Evolutionary conservation across 768 basidiomycete species (phyloP), one percentile per base, ranked within the genome.

Genomic region (Mycena rosella): DNA sequence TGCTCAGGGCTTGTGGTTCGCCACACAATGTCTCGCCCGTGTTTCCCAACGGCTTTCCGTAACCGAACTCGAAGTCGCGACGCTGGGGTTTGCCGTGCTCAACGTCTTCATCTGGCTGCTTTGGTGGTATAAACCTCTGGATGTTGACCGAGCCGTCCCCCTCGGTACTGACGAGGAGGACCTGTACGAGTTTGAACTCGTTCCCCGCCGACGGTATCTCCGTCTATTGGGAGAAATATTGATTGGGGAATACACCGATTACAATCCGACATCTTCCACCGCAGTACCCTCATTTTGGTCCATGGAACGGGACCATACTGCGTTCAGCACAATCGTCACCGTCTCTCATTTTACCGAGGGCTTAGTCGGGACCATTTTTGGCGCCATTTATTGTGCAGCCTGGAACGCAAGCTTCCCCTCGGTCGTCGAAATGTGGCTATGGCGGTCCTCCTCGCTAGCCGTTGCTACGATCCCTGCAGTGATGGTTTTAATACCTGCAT

Each of bases 111-210:
- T 73, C 15, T 82, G 80, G 64, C 36, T 57, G 0, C 52, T 79
- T 1, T 83, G 83, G 82, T 83, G 79, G 45, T 14, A 26, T 13
- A 84, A 84, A 69, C 83, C 82, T 3, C 73, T 78, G 14, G 77
- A 79, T 59, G 77, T 47, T 26, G 17, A 47, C 11, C 65, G 64
- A 10, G 76, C 72, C 3, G 67, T 80, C 34, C 54, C 52, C 5
- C 29, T 73, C 17, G 60, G 42, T 2, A n/a, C 49, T 20, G 20
- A 45, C 44, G 18, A n/a, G 38, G 38, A 24, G 38, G 44, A 4
- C 44, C 38, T 40, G n/a, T 5, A 45, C 20, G 44, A 13, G 38
- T 8, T 40, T 15, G 10, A 15, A 5, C 38, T 40, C 14, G 14
- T 18, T 40, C 38, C 38, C 38, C 38, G 17, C 11, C 38, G 10